Base-by-base conservation (phyloP, 208 protist genomes). In the Leishmania amazonensis region DNA sequence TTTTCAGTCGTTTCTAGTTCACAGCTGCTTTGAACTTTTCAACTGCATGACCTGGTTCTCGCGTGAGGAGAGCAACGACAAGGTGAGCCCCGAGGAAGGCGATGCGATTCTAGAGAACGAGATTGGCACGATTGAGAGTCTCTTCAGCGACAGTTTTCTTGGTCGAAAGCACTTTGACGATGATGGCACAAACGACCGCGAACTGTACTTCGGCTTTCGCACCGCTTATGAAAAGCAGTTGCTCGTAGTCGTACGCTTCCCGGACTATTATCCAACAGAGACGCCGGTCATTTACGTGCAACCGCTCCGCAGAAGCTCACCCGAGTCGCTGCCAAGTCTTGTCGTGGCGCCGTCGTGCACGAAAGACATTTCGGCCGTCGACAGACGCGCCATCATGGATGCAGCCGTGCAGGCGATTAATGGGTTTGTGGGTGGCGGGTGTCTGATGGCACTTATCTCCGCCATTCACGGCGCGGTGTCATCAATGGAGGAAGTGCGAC, bases 21-120 rank as follows among this genome's bases (percentile, higher is more conserved):
- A 87, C 51, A 92, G 87, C 86, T 95, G 90, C 74, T 96, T 96
- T 78, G 93, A 96, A 68, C 83, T 98, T 35, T 98, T 96, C 83
- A 93, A 90, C 65, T 94, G 89, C 80, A 96, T 96, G 91, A 86
- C 90, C 60, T 95, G 89, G 90, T 93, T 91, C 77, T 75, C 67
- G 38, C 89, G 91, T 7, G 88, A 93, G 62, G 87, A 93, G 21
- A 76, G 84, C 8, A 88, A 85, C 3, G 76, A 49, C 7, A 85
- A 83, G 42, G 42, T 84, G 24, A 70, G 71, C 19, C 64, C 76
- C 35, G 91, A 95, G 60, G 91, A 93, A 78, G 88, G 90, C 15
- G 91, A 93, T 71, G 80, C 68, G n/a, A 81, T 94, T 65, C 82
- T 94, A 47, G 82, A 89, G 62, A 91, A 93, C 51, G 95, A 98